Conservation (phyloP, 352 stramenopile genomes). For the Phytophthora pistaciae region DNA sequence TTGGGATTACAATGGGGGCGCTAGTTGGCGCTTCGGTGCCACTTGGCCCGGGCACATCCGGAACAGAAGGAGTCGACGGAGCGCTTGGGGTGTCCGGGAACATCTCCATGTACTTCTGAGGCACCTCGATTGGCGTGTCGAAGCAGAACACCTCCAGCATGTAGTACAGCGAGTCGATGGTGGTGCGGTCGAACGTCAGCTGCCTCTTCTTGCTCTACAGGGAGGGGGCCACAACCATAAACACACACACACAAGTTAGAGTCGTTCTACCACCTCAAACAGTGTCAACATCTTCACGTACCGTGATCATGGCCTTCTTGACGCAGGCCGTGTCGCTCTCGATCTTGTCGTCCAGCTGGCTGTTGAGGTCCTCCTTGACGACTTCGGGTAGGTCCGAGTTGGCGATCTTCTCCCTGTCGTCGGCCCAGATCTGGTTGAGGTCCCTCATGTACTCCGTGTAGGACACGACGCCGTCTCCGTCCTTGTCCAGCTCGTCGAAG, state of each 20-base stretch:
- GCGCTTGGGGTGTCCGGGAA: slow-evolving; percentile 25
- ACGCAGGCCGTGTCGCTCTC: slow-evolving; percentile 41
- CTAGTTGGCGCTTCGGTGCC: background rate
- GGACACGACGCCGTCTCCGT: slow-evolving; percentile 40
- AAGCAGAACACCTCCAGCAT: slow-evolving; percentile 52
- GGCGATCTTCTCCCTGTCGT: slow-evolving; percentile 37
- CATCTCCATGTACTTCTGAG: slow-evolving; percentile 41
- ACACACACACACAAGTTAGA: background rate
- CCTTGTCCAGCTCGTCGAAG: slow-evolving; percentile 46
- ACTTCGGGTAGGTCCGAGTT: slow-evolving; percentile 38
- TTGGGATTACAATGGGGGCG: slow-evolving; percentile 12
- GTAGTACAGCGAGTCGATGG: slow-evolving; percentile 46
- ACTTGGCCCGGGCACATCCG: slow-evolving; percentile 2
- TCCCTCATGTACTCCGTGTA: slow-evolving; percentile 50
- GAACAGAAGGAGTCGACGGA: slow-evolving; percentile 1
- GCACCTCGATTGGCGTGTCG: slow-evolving; percentile 36
- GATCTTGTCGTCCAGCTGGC: slow-evolving; percentile 53
- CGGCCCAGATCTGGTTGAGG: slow-evolving; percentile 34
- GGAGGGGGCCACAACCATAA: slow-evolving; percentile 5
- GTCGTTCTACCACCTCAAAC: background rate
- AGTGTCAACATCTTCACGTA: slow-evolving; percentile 24
- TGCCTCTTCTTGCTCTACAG: slow-evolving; percentile 40
- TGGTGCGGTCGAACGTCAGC: slow-evolving; percentile 34
- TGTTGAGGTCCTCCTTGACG: slow-evolving; percentile 48
- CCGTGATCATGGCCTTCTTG: slow-evolving; percentile 48